A percentile compares a stretch with the other conserved stretches of the same genome.
These are phyloP conservation scores for Arthrobotrys musiformis DNA, from an alignment of 2,329 filamentous ascomycete species.

Conservation along the genomic window DNA sequence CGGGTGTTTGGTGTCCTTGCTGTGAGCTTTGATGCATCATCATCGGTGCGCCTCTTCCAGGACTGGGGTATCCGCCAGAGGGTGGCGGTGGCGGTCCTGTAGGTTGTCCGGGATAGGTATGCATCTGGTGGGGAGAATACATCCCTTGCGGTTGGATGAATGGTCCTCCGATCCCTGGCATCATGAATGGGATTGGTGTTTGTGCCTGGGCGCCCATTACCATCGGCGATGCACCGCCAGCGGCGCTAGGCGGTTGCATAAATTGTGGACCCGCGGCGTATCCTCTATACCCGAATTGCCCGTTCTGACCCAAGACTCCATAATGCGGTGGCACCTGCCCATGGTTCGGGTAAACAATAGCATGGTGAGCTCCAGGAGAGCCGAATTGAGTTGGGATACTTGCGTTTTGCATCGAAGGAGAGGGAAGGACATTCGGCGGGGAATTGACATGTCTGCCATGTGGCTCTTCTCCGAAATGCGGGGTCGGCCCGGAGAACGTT, in stretches of 20 bases:
- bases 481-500: conserved; percentile 66
- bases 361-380: conserved; percentile 57
- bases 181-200: conserved; percentile 61
- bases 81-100: conserved; percentile 70
- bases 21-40: conserved; percentile 96
- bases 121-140: conserved; percentile 79
- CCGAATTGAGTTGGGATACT: conserved; percentile 58
- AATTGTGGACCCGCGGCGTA: conserved; percentile 45
- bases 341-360: conserved; percentile 58
- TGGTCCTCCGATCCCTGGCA: conserved; percentile 64
- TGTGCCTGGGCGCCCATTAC: conserved; percentile 78
- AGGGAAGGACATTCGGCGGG: conserved; percentile 57
- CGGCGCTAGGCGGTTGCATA: conserved; percentile 51
- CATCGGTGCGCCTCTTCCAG: conserved; percentile 84
- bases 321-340: conserved; percentile 60
- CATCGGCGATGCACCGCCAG: conserved; percentile 69
- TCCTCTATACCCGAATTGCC: conserved; percentile 56
- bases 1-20: conserved; percentile 76
- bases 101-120: conserved; percentile 71
- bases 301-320: conserved; percentile 55
- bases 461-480: conserved; percentile 76
- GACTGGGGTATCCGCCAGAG: conserved; percentile 85
- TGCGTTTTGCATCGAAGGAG: conserved; percentile 58
- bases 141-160: conserved; percentile 76
- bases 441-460: conserved; percentile 40